Base-by-base conservation (phyloP, 768 basidiomycete species). In the Termitomyces sp. region DNA sequence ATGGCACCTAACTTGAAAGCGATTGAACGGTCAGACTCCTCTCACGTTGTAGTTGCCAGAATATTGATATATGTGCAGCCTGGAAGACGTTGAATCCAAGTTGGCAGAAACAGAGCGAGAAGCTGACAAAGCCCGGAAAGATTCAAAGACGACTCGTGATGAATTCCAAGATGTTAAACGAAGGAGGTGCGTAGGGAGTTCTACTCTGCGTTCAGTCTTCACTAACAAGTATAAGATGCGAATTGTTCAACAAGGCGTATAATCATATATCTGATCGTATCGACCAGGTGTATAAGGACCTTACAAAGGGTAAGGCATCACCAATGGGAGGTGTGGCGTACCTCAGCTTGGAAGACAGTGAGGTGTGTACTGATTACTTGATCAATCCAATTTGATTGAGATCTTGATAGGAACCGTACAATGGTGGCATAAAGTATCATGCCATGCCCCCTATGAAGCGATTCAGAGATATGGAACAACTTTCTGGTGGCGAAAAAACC, bases 391-490 rank as follows among this genome's bases (percentile, higher is more conserved):
- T 43, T 10, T 33, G 10, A 22, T n/a, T 53, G 18, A 57, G n/a
- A 22, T 22, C 14, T 43, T 13, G 20, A 20, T 22, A 67, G 66
- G 66, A 67, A 66, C 92, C 92, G 1, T 94, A 94, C 62, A 78
- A 76, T 22, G 86, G 83, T 38, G 93, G 97, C 54, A 92, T 99
- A 76, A 98, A 97, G 71, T 98, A 98, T 69, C 96, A 98, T 67
- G 95, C 96, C 1, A 99, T 98, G 97, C 97, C 97, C 0, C 97
- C 97, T 0, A 96, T 98, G 88, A 99, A 99, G 70, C 90, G 94
- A 2, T 98, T 98, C 81, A 83, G 95, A 60, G 97, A 98, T 68
- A 98, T 98, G 95, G 95, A 98, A 58, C 96, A 98, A 70, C 77
- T 98, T 14, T 98, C 95, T 0, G 97, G 96, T 54, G 97, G 96